These are phyloP conservation scores for Ceratobasidium sp. DNA, from an alignment of 1,284 basidiomycete species.

Conservation along the genomic window DNA sequence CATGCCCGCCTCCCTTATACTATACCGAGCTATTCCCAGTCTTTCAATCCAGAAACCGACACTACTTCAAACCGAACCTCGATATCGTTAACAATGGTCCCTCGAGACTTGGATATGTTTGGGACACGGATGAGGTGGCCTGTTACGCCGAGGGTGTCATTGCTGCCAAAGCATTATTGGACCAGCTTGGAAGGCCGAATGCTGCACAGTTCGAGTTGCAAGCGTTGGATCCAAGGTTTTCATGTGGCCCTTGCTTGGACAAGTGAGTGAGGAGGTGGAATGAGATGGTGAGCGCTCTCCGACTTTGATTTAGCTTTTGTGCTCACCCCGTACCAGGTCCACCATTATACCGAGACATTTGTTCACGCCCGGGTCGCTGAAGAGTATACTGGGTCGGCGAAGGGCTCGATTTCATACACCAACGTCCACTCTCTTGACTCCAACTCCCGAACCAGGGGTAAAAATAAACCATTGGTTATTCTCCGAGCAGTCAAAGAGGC, in stretches of 20 bases:
- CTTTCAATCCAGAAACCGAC: not conserved
- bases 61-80: not conserved
- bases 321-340: not conserved
- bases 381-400: not conserved
- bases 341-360: slow-evolving; percentile 11
- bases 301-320: not conserved
- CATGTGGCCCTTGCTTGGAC: slow-evolving; percentile 18
- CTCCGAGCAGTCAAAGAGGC: not conserved
- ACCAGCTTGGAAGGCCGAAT: not conserved
- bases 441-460: not conserved
- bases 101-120: not conserved
- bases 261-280: not conserved
- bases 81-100: not conserved
- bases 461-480: slow-evolving; percentile 11
- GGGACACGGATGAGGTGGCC: not conserved
- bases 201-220: slow-evolving; percentile 2
- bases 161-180: not conserved
- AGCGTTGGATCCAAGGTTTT: not conserved
- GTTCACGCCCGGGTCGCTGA: not conserved
- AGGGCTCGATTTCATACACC: not conserved
- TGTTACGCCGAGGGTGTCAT: not conserved
- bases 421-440: slow-evolving; percentile 1
- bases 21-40: not conserved
- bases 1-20: not conserved
- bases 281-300: slow-evolving; percentile 5